Evolutionary conservation across 768 basidiomycete species (phyloP), one percentile per base, ranked within the genome.

Genomic region (Rhodotorula toruloides): DNA sequence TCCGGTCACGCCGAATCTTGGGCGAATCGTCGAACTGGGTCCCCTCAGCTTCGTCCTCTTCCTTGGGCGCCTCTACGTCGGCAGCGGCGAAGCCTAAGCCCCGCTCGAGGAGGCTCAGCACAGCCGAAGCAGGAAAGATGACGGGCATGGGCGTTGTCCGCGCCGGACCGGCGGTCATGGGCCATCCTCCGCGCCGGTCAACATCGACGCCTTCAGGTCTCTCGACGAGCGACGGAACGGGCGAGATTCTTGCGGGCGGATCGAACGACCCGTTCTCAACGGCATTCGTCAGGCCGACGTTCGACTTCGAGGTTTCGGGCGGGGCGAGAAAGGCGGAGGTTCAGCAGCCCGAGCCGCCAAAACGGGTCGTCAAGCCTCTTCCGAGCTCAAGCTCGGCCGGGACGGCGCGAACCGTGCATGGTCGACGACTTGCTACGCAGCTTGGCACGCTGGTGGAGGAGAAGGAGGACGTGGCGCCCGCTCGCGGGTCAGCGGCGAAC

Each of bases 61-160:
- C n/a, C n/a, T n/a, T n/a, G n/a, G n/a, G n/a, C n/a, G n/a, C n/a
- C n/a, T n/a, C n/a, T n/a, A n/a, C n/a, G n/a, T n/a, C n/a, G n/a
- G n/a, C n/a, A n/a, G n/a, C n/a, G n/a, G n/a, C n/a, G n/a, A n/a
- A n/a, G n/a, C n/a, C n/a, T n/a, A n/a, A 17, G 40, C 40, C 47
- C 1, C 27, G 29, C 29, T 48, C 29, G 29, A 48, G 14, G 27
- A 48, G 47, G 48, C 48, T 12, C 48, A 54, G 58, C 48, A 39
- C 48, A 11, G 52, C 52, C 13, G 58, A 60, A 32, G 68, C 63
- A 10, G 50, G 52, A 0, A 39, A 43, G 32, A 59, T 69, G 63
- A 61, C 56, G n/a, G 68, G 68, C 27, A 65, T 69, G 44, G 68
- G 68, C 17, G 59, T 69, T 22, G 68, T 69, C 25, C 49, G 55